phyloP scores from a whole-genome alignment of 2,329 filamentous ascomycete genomes.

The Fusarium nisikadoi region DNA sequence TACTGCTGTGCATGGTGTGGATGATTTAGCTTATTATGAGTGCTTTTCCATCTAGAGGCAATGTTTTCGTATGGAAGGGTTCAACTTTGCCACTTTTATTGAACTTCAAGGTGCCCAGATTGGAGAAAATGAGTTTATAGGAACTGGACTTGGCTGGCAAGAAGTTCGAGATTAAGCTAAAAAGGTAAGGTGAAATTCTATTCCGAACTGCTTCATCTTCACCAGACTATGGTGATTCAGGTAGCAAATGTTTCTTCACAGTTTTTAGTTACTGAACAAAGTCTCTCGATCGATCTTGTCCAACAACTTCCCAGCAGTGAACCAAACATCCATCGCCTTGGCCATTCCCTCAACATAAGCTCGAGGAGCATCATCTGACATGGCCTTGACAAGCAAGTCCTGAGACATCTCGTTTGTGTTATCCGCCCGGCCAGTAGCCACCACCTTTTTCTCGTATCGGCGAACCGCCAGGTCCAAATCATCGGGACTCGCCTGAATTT shows the following conservation, averaged over 20 bases:
- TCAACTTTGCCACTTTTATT: background rate
- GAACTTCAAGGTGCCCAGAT: background rate
- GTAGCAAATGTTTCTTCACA: no score
- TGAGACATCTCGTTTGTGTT: background rate
- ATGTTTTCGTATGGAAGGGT: background rate
- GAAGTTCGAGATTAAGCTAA: background rate
- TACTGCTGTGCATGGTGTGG: background rate
- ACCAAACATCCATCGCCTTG: background rate
- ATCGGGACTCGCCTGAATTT: fast-evolving
- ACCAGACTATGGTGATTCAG: no score
- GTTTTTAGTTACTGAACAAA: background rate
- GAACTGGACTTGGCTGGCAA: background rate
- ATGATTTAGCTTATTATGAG: background rate
- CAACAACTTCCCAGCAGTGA: background rate
- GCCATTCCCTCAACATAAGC: background rate
- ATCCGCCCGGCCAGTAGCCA: background rate
- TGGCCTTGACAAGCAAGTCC: background rate
- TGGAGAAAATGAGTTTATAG: background rate
- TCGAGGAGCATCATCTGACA: background rate
- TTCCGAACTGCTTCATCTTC: no score
- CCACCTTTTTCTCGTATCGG: background rate
- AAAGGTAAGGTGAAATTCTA: no score
- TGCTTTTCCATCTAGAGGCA: background rate
- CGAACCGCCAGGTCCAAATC: background rate
- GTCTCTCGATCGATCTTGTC: background rate